Percentiles rank a stretch among this genome's conserved stretches.
phyloP scores from a whole-genome alignment of 202 grass and related monocot genomes.

The Carex sylvatica region DNA sequence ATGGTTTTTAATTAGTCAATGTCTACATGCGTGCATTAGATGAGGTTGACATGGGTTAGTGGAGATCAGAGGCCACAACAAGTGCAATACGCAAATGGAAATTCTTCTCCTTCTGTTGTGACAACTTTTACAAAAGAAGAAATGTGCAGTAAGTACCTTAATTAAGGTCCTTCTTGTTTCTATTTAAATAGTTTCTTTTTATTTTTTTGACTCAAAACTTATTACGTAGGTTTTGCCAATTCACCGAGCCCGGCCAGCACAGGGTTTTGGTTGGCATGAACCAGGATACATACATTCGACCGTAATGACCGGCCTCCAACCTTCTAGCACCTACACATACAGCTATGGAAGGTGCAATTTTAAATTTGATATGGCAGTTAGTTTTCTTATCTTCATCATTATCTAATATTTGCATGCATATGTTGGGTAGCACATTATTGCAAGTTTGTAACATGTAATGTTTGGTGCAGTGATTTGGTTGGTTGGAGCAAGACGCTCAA shows the following conservation, averaged over 20 bases:
- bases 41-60: conserved; percentile 88
- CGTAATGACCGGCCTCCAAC: conserved; percentile 57
- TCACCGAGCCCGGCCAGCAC: conserved; percentile 68
- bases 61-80: conserved; percentile 60
- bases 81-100: conserved; percentile 51
- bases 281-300: conserved; percentile 79
- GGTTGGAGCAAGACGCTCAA: conserved; percentile 54
- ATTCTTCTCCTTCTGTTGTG: conserved; percentile 35
- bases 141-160: conserved; percentile 69
- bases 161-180: background rate
- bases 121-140: conserved; percentile 63
- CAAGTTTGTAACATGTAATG: background rate
- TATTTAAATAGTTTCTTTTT: background rate
- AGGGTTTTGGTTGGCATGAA: conserved; percentile 90
- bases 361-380: conserved; percentile 1
- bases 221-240: conserved; percentile 2
- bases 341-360: conserved; percentile 64
- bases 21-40: conserved; percentile 32
- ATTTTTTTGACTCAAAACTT: background rate
- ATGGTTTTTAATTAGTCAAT: background rate
- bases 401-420: background rate
- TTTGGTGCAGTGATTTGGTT: conserved; percentile 51
- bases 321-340: conserved; percentile 60
- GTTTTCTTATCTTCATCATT: conserved; percentile 14
- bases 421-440: too few species aligned